These are phyloP conservation scores for Syncephalastrum monosporum DNA, from an alignment of 371 early-diverging fungal species.

Conservation along the genomic window DNA sequence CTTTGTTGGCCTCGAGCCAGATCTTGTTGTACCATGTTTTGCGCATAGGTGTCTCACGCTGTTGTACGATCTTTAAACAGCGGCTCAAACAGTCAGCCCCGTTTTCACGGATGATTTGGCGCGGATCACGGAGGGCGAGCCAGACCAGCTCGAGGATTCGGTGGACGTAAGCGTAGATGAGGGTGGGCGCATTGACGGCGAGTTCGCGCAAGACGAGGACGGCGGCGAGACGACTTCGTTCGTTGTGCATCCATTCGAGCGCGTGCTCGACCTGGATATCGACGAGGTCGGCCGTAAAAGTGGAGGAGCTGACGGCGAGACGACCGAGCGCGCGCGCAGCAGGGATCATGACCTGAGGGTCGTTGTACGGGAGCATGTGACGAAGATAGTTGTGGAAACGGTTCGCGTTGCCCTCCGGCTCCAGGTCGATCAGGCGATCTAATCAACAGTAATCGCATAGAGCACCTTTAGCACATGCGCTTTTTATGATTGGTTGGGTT, in stretches of 20 bases:
- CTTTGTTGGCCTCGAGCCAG: conserved; percentile 83
- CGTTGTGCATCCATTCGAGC: conserved; percentile 89
- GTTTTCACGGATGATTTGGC: conserved; percentile 80
- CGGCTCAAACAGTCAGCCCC: conserved; percentile 87
- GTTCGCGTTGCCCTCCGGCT: conserved; percentile 84
- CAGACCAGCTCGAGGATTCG: conserved; percentile 88
- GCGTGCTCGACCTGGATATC: conserved; percentile 88
- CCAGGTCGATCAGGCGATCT: conserved; percentile 87
- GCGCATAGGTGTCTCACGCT: conserved; percentile 74
- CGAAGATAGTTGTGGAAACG: conserved; percentile 87
- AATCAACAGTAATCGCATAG: conserved; percentile 3
- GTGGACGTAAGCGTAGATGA: conserved; percentile 82
- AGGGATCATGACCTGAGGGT: conserved; percentile 80
- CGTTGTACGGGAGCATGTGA: conserved; percentile 79
- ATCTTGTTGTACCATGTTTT: conserved; percentile 78
- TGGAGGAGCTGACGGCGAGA: conserved; percentile 74
- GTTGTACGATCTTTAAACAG: conserved; percentile 79
- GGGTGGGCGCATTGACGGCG: conserved; percentile 79
- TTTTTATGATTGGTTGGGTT: conserved; percentile 1
- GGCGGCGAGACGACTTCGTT: conserved; percentile 83
- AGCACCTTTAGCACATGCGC: neutral
- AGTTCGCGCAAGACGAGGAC: conserved; percentile 85
- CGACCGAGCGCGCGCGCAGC: conserved; percentile 84
- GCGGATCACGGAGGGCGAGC: conserved; percentile 84
- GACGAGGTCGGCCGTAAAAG: conserved; percentile 81